Conservation (phyloP, 805 yeast genomes). For the Starmerella scarabaei region DNA sequence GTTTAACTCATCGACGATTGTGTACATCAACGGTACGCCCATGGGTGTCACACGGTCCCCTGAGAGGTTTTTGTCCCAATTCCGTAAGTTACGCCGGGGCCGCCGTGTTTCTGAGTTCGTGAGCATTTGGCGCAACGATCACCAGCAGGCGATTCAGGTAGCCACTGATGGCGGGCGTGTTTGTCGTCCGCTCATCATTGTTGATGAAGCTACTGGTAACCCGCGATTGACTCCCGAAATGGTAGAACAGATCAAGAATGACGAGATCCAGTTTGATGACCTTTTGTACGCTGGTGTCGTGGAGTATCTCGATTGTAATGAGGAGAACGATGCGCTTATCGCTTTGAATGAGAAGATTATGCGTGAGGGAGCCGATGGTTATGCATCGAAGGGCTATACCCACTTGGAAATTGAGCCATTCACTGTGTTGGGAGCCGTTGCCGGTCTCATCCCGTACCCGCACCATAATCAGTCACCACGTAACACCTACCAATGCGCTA, state of each 20-base stretch:
- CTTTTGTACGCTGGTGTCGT: slow-evolving; percentile 76
- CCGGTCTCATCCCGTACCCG: slow-evolving; percentile 84
- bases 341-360: slow-evolving; percentile 73
- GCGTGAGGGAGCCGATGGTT: slow-evolving; percentile 15
- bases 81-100: slow-evolving; percentile 67
- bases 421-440: slow-evolving; percentile 84
- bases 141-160: slow-evolving; percentile 86
- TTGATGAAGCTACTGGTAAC: slow-evolving; percentile 42
- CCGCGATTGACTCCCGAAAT: slow-evolving; percentile 65
- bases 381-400: slow-evolving; percentile 38
- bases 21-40: slow-evolving; percentile 86
- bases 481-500: slow-evolving; percentile 87
- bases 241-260: slow-evolving; percentile 46
- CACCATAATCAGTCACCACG: slow-evolving; percentile 89
- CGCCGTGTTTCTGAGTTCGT: slow-evolving; percentile 83
- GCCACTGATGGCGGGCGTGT: slow-evolving; percentile 99
- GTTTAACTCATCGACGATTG: slow-evolving; percentile 61
- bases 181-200: slow-evolving; percentile 90
- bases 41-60: slow-evolving; percentile 85
- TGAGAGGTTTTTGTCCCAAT: slow-evolving; percentile 60
- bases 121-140: slow-evolving; percentile 77
- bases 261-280: slow-evolving; percentile 80
- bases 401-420: slow-evolving; percentile 94
- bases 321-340: slow-evolving; percentile 86
- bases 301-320: slow-evolving; percentile 93